These are phyloP conservation scores for Curvularia hawaiiensis DNA, from an alignment of 2,329 filamentous ascomycete genomes.

Conservation along the genomic window DNA sequence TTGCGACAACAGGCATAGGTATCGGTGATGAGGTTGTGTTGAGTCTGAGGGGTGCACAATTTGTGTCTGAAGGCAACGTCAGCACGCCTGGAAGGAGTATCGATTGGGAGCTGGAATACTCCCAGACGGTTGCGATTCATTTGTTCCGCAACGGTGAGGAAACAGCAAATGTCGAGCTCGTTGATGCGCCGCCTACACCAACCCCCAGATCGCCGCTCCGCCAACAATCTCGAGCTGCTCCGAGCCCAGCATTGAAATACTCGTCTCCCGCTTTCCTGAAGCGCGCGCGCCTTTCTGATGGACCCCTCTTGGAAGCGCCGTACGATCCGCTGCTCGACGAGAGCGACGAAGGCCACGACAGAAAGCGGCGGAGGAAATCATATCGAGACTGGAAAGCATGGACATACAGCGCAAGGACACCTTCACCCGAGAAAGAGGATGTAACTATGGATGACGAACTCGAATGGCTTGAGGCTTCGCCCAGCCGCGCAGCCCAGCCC, in stretches of 20 bases:
- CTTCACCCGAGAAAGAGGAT: conserved; percentile 66
- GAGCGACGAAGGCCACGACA: conserved; percentile 61
- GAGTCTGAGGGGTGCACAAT: conserved; percentile 70
- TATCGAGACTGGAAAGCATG: conserved; percentile 71
- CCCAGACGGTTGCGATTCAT: conserved; percentile 43
- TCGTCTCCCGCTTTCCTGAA: conserved; percentile 79
- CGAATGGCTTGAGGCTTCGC: conserved; percentile 26
- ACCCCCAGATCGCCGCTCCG: conserved; percentile 32
- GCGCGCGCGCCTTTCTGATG: conserved; percentile 70
- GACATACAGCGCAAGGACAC: conserved; percentile 74
- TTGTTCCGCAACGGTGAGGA: conserved; percentile 55
- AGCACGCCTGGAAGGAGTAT: conserved; percentile 62
- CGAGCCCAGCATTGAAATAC: conserved; percentile 54
- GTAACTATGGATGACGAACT: conserved; percentile 24
- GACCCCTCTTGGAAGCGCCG: conserved; percentile 64
- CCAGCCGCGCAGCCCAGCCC: conserved; percentile 29
- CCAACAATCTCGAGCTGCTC: conserved; percentile 8
- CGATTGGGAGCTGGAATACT: conserved; percentile 62
- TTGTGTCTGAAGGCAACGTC: conserved; percentile 61
- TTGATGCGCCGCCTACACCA: conserved; percentile 46
- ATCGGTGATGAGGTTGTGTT: conserved; percentile 79
- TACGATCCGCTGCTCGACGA: conserved; percentile 72
- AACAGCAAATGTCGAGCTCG: conserved; percentile 59
- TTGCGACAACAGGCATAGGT: conserved; percentile 70
- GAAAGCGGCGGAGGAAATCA: conserved; percentile 73